phyloP scores from a whole-genome alignment of 768 basidiomycete species.

The Trametes coccinea region DNA sequence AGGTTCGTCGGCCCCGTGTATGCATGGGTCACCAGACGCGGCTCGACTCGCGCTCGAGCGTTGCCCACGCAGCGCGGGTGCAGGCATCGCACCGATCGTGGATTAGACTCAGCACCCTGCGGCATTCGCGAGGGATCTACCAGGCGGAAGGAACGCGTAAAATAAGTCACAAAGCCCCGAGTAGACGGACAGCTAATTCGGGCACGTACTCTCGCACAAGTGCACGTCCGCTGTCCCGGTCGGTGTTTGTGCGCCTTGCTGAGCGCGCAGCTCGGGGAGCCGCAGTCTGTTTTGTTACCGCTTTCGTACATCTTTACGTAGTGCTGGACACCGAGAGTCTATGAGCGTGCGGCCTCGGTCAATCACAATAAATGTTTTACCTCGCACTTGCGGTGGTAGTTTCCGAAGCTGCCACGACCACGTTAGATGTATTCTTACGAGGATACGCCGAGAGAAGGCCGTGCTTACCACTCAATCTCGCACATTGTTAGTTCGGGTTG shows the following conservation, averaged over 20 bases:
- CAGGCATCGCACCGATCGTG: conserved; percentile 31
- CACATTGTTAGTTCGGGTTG: conserved; percentile 23
- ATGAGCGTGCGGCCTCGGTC: background rate
- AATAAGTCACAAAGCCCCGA: background rate
- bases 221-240: conserved; percentile 24
- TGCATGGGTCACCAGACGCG: conserved; percentile 19
- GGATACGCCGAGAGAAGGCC: background rate
- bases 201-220: conserved; percentile 26
- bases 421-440: background rate
- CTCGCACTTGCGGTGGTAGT: conserved; percentile 34
- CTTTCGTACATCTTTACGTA: conserved; percentile 34
- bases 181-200: background rate
- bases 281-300: conserved; percentile 32
- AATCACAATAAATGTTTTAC: conserved; percentile 20
- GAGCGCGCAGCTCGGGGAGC: conserved; percentile 27
- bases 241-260: conserved; percentile 30
- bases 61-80: conserved; percentile 29
- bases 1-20: too few relatives aligned
- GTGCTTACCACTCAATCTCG: conserved; percentile 31
- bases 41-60: conserved; percentile 27
- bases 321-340: conserved; percentile 19
- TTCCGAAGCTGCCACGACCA: conserved; percentile 27
- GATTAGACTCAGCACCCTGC: conserved; percentile 30
- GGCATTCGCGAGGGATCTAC: conserved; percentile 28
- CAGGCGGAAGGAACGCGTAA: background rate